Percentiles rank a stretch among this genome's conserved stretches.
phyloP scores from a whole-genome alignment of 1,284 basidiomycete species.

The Apiotrichum veenhuisii region DNA sequence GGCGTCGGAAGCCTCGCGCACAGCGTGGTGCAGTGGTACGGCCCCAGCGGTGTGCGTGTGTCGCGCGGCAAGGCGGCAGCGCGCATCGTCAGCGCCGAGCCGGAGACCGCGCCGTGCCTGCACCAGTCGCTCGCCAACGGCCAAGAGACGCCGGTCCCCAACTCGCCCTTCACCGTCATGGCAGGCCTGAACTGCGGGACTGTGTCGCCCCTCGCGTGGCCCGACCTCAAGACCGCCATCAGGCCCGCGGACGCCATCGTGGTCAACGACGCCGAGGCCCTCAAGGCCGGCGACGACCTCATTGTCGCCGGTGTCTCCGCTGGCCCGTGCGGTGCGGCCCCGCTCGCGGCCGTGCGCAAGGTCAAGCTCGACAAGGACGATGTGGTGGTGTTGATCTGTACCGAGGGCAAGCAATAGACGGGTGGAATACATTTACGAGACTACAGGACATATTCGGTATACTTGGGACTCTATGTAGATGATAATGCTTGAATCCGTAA shows the following conservation, averaged over 20 bases:
- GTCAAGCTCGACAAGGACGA: conserved; percentile 5
- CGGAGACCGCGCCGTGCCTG: conserved; percentile 17
- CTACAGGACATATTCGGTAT: background rate
- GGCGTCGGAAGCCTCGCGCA: conserved; percentile 20
- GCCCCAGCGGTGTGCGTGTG: background rate
- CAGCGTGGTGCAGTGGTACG: conserved; percentile 12
- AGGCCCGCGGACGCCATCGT: conserved; percentile 14
- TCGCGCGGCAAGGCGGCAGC: background rate
- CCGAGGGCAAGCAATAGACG: conserved; percentile 15
- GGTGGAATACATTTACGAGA: too few relatives aligned
- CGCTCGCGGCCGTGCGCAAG: conserved; percentile 16
- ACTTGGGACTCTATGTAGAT: background rate
- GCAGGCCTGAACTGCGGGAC: conserved; percentile 19
- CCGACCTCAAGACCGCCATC: conserved; percentile 7
- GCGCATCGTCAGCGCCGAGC: conserved; percentile 16
- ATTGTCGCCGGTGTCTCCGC: background rate
- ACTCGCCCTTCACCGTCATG: conserved; percentile 12
- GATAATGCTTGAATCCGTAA: too few relatives aligned
- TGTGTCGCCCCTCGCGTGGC: conserved; percentile 13
- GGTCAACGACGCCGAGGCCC: conserved; percentile 10
- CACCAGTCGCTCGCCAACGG: conserved; percentile 5
- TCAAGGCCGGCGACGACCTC: conserved; percentile 4
- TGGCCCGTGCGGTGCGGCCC: conserved; percentile 19
- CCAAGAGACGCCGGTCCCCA: background rate
- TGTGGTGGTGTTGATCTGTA: conserved; percentile 19